Base-by-base conservation (phyloP, 2,329 filamentous ascomycete genomes). In the Teratosphaeriaceae sp. region DNA sequence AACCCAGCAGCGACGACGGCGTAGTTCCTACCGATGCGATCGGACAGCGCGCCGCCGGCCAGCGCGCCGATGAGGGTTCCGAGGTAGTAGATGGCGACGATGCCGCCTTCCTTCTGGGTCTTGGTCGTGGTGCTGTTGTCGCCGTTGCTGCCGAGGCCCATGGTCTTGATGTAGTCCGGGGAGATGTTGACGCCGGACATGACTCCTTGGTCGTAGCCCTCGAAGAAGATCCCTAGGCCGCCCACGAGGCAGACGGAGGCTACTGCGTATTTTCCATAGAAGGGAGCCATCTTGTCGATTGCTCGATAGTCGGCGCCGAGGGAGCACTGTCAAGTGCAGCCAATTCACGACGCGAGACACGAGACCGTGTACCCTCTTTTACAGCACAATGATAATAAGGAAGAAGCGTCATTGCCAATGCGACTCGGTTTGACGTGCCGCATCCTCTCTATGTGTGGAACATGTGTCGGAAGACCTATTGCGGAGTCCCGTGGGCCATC, bases 51-150 rank as follows among this genome's bases (percentile, higher is more conserved):
- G 7, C 38, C 38, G 6, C 38, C 38, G 5, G 27, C 16, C 5
- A 40, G 19, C n/a, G 26, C 26, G 26, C 38, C 38, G 15, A 40
- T 18, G 16, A 40, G 20, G 3, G 38, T 40, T 18, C 38, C 38
- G 3, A 40, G 22, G 19, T 40, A 40, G 38, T 40, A 40, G 26
- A 40, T 20, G n/a, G 38, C 26, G 26, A 40, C 38, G 38, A 40
- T 40, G 12, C 38, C 38, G 18, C 38, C 38, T 33, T 40, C 26
- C 18, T 31, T 31, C 9, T 22, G 18, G 5, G 26, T 21, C 8
- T 40, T 40, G 18, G 38, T 40, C 3, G 15, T 18, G 20, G 15
- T 23, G 12, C 26, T 27, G 13, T 15, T 21, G 15, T 3, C 15
- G 18, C 12, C 22, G 16, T 27, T n/a, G n/a, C n/a, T n/a, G 15